Base-by-base conservation (phyloP, 306 rosid genomes). In the Bauhinia variegata region DNA sequence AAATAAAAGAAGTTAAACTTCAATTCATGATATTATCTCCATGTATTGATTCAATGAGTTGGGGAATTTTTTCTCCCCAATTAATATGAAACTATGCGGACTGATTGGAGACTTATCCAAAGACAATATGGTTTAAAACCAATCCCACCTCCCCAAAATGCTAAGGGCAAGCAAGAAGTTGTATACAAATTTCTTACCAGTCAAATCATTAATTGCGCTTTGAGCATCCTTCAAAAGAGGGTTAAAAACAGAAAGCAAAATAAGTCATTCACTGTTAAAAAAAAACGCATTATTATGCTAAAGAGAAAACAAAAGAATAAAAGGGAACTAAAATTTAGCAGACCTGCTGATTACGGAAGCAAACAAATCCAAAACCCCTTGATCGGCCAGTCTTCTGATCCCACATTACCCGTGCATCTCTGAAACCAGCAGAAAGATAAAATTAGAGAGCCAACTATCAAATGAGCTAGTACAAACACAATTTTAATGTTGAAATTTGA, bases 401-500 rank as follows among this genome's bases (percentile, higher is more conserved):
- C 98, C 98, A 93, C 98, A 93, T 93, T 70, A 93, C 98, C 80
- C 96, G 84, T 60, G 98, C 98, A 83, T 93, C 98, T 23, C 98
- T 93, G 78, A 68, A 59, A 78, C 64, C 65, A 84, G 64, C 16
- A 66, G 19, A 67, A 52, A 38, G 30, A 63, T 34, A 46, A 34
- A 72, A 11, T 5, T 23, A 17, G 41, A 31, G 33, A 76, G 47
- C 51, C 49, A 18, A 65, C 17, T 46, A 60, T 28, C 14, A 30
- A 34, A 59, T 7, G 31, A 39, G 44, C 52, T 6, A 6, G 34
- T 36, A 41, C n/a, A 65, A 10, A 44, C n/a, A 49, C 19, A 5
- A 16, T 32, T n/a, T 32, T 11, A 47, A 54, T 34, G n/a, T n/a
- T n/a, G n/a, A n/a, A n/a, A n/a, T 50, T 17, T 23, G 13, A 72